A percentile compares a stretch with the other conserved stretches of the same genome.
These are phyloP conservation scores for Craterostigma plantagineum DNA, from an alignment of 257 asterid species.

Conservation along the genomic window DNA sequence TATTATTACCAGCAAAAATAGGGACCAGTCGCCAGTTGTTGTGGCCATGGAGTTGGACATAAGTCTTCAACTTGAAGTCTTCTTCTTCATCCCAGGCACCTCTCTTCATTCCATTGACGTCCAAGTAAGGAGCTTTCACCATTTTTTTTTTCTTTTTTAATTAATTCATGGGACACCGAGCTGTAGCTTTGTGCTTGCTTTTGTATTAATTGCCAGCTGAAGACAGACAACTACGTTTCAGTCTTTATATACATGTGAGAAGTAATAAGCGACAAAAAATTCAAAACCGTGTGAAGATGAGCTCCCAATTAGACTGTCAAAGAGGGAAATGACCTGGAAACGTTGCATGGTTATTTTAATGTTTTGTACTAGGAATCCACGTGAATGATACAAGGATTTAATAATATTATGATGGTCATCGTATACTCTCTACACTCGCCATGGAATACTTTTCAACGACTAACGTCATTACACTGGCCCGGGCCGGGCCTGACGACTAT, in stretches of 20 bases:
- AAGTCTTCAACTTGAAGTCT: background rate
- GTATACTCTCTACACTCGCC: too few species aligned
- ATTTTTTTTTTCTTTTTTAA: background rate
- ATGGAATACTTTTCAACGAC: too few species aligned
- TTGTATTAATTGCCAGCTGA: too few species aligned
- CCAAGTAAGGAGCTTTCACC: background rate
- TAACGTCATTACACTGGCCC: too few species aligned
- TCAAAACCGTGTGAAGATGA: background rate
- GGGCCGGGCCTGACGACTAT: too few species aligned
- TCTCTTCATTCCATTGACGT: slow-evolving; percentile 1
- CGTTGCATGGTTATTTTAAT: background rate
- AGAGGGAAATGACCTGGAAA: slow-evolving; percentile 9
- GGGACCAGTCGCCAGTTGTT: slow-evolving; percentile 1
- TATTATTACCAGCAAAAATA: background rate
- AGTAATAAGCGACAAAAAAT: too few species aligned
- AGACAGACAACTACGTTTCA: too few species aligned
- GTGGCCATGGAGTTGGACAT: background rate
- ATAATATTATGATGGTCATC: too few species aligned
- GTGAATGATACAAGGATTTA: too few species aligned
- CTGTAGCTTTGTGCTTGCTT: too few species aligned
- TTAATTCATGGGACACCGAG: too few species aligned
- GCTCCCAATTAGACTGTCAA: slow-evolving; percentile 5
- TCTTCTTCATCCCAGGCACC: slow-evolving; percentile 4
- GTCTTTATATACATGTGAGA: too few species aligned
- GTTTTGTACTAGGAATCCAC: background rate